Evolutionary conservation across 2,329 filamentous ascomycete genomes (phyloP).

Genomic region (Cordyceps cateniannulata): DNA sequence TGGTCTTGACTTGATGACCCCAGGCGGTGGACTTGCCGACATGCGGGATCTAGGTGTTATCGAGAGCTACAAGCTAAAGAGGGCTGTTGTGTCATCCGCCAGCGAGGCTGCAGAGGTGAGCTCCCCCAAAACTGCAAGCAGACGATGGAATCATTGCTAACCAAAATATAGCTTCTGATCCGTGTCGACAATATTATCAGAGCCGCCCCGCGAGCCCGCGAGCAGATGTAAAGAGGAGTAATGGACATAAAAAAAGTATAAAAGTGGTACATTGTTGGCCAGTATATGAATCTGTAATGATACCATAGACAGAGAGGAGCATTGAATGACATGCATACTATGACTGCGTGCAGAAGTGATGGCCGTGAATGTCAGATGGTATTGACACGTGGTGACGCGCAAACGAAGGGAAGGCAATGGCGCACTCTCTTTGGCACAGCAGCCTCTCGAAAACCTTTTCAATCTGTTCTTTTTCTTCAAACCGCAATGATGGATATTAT

Average conservation of each 20-base stretch:
- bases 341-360: background rate
- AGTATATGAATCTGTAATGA: slow-evolving; percentile 31
- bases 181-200: slow-evolving; percentile 98
- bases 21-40: slow-evolving; percentile 86
- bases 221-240: slow-evolving; percentile 28
- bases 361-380: background rate
- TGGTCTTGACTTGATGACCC: slow-evolving; percentile 80
- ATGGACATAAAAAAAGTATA: slow-evolving; percentile 14
- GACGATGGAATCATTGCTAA: slow-evolving; percentile 16
- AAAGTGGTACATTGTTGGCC: slow-evolving; percentile 1
- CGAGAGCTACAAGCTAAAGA: slow-evolving; percentile 98
- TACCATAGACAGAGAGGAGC: slow-evolving; percentile 26
- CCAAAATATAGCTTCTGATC: slow-evolving; percentile 35
- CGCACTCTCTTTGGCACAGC: background rate
- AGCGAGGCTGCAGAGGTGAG: slow-evolving; percentile 93
- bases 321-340: background rate
- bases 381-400: slow-evolving; percentile 14
- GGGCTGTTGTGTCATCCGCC: slow-evolving; percentile 92
- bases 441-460: background rate
- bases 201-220: slow-evolving; percentile 64
- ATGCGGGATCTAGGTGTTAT: slow-evolving; percentile 95
- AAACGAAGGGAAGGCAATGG: background rate
- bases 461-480: background rate
- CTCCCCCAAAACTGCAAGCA: background rate
- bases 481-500: slow-evolving; percentile 13